Conservation (phyloP, 2,329 filamentous ascomycete species). For the Didymella segeticola region DNA sequence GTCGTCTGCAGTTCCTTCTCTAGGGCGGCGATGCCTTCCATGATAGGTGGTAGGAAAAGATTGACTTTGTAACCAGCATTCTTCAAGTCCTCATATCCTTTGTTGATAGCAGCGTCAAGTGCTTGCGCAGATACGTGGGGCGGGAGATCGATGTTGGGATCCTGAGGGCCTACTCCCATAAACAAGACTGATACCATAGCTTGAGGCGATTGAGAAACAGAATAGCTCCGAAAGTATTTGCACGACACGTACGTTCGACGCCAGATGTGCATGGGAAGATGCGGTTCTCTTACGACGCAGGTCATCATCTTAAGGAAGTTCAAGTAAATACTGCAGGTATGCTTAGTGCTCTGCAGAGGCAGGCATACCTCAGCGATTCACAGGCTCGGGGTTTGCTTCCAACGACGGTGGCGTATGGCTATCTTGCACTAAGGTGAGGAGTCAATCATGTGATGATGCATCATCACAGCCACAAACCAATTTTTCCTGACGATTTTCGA, state of each 20-base stretch:
- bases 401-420: background rate
- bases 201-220: no score
- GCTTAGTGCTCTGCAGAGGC: background rate
- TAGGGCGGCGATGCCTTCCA: slow-evolving; percentile 1
- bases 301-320: no score
- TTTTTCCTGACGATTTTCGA: background rate
- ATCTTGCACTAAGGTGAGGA: background rate
- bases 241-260: background rate
- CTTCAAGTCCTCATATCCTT: background rate
- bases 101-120: background rate
- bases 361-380: background rate
- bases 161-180: background rate
- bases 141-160: background rate
- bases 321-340: background rate
- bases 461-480: background rate
- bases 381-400: background rate
- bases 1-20: background rate
- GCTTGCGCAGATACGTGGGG: background rate
- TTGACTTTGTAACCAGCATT: slow-evolving; percentile 2
- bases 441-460: background rate
- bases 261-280: background rate
- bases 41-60: background rate
- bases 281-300: background rate
- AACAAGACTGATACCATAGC: background rate
- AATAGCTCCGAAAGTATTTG: background rate